phyloP scores from a whole-genome alignment of 164 flowering plant genomes.

The Stephania cephalantha region DNA sequence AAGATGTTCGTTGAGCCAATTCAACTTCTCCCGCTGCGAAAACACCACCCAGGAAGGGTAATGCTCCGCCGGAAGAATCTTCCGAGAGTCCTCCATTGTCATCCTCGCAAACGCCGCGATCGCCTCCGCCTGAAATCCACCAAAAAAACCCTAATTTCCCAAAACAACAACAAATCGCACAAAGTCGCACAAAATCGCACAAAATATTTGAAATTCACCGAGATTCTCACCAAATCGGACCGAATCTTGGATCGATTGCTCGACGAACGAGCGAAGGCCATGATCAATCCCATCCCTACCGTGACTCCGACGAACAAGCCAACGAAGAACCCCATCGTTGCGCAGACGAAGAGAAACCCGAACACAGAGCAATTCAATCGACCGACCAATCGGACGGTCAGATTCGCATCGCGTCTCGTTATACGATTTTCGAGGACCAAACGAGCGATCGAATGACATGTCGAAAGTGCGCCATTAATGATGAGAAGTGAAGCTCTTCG shows the following conservation, averaged over 20 bases:
- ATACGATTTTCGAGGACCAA: no score
- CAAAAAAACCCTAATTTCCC: not conserved
- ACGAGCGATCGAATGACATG: no score
- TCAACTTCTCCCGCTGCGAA: slow-evolving; percentile 73
- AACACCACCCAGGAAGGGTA: slow-evolving; percentile 90
- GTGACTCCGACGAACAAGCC: slow-evolving; percentile 51
- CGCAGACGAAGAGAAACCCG: no score
- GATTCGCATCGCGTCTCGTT: no score
- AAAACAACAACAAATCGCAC: not conserved
- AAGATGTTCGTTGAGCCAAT: slow-evolving; percentile 75
- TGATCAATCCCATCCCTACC: slow-evolving; percentile 45
- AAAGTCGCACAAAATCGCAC: not conserved
- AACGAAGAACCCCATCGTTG: slow-evolving; percentile 43
- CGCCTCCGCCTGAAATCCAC: slow-evolving; percentile 40
- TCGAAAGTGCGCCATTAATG: no score
- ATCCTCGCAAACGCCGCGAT: slow-evolving; percentile 83
- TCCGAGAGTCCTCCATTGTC: slow-evolving; percentile 88
- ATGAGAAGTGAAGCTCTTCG: no score
- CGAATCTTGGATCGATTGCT: slow-evolving; percentile 50
- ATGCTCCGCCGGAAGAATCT: slow-evolving; percentile 49
- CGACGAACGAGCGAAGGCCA: slow-evolving; percentile 51
- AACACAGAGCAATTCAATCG: no score
- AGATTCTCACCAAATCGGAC: slow-evolving; percentile 36
- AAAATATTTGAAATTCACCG: not conserved
- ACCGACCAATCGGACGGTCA: no score